phyloP scores from a whole-genome alignment of 2,329 filamentous ascomycete species.

The Fusarium coicis region DNA sequence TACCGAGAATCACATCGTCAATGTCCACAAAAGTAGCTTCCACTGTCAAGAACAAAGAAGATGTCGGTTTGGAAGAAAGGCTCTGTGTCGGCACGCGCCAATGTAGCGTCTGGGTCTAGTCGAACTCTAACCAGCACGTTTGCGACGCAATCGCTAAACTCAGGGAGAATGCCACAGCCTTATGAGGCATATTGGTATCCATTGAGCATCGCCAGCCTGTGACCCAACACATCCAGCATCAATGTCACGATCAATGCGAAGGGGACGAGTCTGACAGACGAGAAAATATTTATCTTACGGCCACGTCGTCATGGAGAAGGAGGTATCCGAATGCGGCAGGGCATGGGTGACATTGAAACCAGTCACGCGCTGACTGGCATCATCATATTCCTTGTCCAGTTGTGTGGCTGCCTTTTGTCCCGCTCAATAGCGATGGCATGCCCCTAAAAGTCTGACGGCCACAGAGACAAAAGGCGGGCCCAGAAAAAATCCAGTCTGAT shows the following conservation, averaged over 20 bases:
- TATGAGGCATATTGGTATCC: conserved; percentile 21
- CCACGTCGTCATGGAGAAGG: conserved; percentile 37
- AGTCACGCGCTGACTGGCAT: conserved; percentile 43
- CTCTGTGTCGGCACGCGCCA: neutral
- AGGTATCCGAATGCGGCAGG: conserved; percentile 32
- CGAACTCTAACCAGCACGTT: neutral
- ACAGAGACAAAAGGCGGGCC: conserved; percentile 31
- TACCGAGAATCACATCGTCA: conserved; percentile 36
- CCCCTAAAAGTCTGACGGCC: conserved; percentile 37
- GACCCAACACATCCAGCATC: neutral
- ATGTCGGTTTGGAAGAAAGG: neutral
- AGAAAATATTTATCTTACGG: conserved; percentile 16
- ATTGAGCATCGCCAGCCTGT: neutral
- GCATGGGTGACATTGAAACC: conserved; percentile 38
- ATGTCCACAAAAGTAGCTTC: conserved; percentile 24
- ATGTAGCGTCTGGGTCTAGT: neutral
- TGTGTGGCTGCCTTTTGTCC: conserved; percentile 40
- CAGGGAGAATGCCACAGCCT: conserved; percentile 19
- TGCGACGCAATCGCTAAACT: conserved; percentile 1
- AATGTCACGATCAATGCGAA: neutral
- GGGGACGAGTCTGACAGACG: neutral
- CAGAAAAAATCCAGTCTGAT: conserved; percentile 50
- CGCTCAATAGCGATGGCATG: conserved; percentile 21
- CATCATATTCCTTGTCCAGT: conserved; percentile 30
- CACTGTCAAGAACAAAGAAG: neutral